Evolutionary conservation across 495 filamentous ascomycete species (phyloP).

Genomic region (Daldinia loculata): DNA sequence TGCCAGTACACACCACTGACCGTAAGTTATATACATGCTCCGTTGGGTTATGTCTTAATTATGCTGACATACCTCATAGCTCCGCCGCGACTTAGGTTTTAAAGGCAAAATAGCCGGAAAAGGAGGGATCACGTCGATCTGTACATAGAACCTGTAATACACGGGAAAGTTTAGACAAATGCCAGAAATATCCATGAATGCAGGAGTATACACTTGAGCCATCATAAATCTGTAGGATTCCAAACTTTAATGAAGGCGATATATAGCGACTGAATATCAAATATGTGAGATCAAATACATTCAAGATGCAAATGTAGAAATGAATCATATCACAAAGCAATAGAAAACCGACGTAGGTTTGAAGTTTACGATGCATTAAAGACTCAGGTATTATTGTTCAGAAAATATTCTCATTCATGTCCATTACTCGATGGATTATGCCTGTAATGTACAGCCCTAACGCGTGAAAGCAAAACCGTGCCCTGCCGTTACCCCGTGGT

Average conservation of each 20-base stretch:
- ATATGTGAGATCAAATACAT: background rate
- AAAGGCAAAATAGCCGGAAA: conserved; percentile 35
- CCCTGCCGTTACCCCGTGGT: conserved; percentile 86
- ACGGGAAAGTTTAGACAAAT: conserved; percentile 11
- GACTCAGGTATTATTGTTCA: conserved; percentile 38
- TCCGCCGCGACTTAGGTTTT: conserved; percentile 57
- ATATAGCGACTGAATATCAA: background rate
- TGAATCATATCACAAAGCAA: background rate
- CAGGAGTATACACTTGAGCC: background rate
- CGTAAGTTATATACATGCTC: conserved; percentile 66
- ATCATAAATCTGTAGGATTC: background rate
- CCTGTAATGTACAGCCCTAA: conserved; percentile 88
- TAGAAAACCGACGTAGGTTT: background rate
- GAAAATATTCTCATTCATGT: conserved; percentile 64
- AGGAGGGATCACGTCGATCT: conserved; percentile 12
- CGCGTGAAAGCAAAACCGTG: conserved; percentile 79
- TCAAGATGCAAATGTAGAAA: too few species aligned
- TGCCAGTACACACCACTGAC: conserved; percentile 78
- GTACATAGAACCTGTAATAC: conserved; percentile 44
- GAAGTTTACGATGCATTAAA: background rate
- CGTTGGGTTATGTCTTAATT: conserved; percentile 22
- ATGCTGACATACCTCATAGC: conserved; percentile 42
- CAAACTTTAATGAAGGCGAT: background rate
- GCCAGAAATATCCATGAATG: background rate
- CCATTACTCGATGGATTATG: conserved; percentile 74